Evolutionary conservation across 1,284 basidiomycete species (phyloP), one percentile per base, ranked within the genome.

Genomic region (Melampsora americana): DNA sequence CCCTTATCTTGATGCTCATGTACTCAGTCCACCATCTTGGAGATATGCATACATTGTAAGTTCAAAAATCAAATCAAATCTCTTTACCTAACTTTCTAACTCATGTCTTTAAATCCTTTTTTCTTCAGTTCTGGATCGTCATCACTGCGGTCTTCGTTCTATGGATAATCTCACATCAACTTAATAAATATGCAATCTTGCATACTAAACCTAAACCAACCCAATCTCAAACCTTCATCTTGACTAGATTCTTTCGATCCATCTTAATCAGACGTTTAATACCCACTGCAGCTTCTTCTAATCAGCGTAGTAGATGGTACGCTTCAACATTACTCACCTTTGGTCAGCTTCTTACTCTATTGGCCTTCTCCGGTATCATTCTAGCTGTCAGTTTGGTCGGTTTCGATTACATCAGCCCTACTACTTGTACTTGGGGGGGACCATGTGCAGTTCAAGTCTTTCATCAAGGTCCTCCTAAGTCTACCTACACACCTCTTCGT

Each of bases 371-470:
- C 16, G 85, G 48, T 1, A 74, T 46, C 20, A 6, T 75, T 32
- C 56, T 77, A 14, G 78, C 76, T 7, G 71, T 83, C 74, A 82
- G 81, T 11, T 69, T 90, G 75, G 83, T 88, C 20, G 92, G 92
- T 14, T 87, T 89, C 12, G 91, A 93, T 83, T 91, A 92, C 81
- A 86, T 92, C 79, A 85, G 86, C 0, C 90, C 91, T 0, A 81
- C 82, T 16, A 83, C 85, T 1, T 67, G 77, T 59, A 77, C 82
- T 61, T 83, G 82, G 60, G 80, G 72, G 20, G 72, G 72, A 30
- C 35, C 46, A 16, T 75, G 72, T 62, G 50, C 65, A 12, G 72
- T 75, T 16, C 72, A 75, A 53, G 72, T 75, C 59, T 75, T 75
- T 44, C 56, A 75, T 30, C 65, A 75, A 61, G 72, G 65, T 7